Evolutionary conservation across 768 basidiomycete genomes (phyloP).

Genomic region (Russula abietina): DNA sequence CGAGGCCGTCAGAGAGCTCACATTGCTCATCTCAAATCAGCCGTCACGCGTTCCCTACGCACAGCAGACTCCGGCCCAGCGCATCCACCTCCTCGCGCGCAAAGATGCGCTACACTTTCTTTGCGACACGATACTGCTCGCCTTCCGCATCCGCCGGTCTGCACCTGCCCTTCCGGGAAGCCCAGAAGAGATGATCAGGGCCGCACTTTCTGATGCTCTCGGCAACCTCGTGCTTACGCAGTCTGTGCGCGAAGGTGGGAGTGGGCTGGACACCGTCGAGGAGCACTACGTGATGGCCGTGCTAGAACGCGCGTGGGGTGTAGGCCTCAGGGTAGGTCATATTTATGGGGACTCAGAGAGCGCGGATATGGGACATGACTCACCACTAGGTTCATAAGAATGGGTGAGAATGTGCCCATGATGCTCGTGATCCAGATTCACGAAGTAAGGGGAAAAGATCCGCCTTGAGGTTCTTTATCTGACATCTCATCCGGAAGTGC

Average conservation of each 20-base stretch:
- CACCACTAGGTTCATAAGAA: neutral
- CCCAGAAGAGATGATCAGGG: neutral
- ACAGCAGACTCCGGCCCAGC: neutral
- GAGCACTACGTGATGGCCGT: constrained; percentile 10
- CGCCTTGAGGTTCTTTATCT: neutral
- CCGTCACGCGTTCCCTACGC: neutral
- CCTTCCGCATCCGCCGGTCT: constrained; percentile 7
- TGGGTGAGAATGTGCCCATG: neutral
- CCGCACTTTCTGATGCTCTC: constrained; percentile 4
- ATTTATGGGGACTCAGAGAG: neutral
- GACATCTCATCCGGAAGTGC: neutral
- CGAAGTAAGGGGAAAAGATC: neutral
- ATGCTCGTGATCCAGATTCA: neutral
- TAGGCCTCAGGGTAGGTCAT: constrained; percentile 10
- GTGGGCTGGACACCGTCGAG: constrained; percentile 12
- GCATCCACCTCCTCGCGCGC: constrained; percentile 15
- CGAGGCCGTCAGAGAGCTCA: constrained; percentile 12
- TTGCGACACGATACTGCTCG: constrained; percentile 5
- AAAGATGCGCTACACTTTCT: constrained; percentile 20
- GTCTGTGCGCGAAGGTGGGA: neutral
- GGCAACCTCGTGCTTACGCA: constrained; percentile 12
- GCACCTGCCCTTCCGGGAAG: neutral
- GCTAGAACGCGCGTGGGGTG: constrained; percentile 16
- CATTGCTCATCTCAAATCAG: constrained; percentile 5
- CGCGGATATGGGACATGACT: neutral